Base-by-base conservation (phyloP, 176 grass and related monocot genomes). In the Chrysopogon serrulatus region DNA sequence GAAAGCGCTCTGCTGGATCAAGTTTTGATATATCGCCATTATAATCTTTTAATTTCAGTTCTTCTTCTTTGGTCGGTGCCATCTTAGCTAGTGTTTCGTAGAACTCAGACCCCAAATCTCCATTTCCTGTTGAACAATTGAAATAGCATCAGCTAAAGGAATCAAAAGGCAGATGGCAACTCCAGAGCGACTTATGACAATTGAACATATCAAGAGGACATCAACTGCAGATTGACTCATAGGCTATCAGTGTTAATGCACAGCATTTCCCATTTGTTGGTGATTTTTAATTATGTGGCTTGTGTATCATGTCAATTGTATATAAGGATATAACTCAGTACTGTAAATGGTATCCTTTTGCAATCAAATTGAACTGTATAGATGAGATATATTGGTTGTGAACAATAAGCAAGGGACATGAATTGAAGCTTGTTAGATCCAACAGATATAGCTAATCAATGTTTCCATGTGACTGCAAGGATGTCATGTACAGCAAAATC, bases 11-110 rank as follows among this genome's bases (percentile, higher is more conserved):
- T 6, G 89, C 94, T 77, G 73, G 77, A 87, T 89, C 89, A 83
- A 96, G 79, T 74, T 82, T 93, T 79, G 86, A 74, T 68, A 88
- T 53, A 57, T 96, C 91, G 10, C 78, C 88, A 53, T 47, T 93
- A 64, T 93, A 87, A 59, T 64, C 60, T 84, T 67, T 86, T 37
- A 96, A 75, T 83, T 80, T 87, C 51, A 91, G 49, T 35, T 93
- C 86, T 80, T 96, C 94, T 69, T 96, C 84, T 89, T 91, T 96
- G 23, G 94, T 93, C 8, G 94, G 94, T 80, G 88, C 86, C 94
- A 93, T 87, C 81, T 89, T 93, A 68, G 88, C 60, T 67, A 96
- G 89, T 80, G 68, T 82, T 69, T 93, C 94, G 19, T 87, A 89
- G 63, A 96, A 86, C 85, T 96, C 91, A 32, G 78, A 48, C 37